These are phyloP conservation scores for Dendrobium huoshanense DNA, from an alignment of 106 monocot genomes.

Conservation along the genomic window DNA sequence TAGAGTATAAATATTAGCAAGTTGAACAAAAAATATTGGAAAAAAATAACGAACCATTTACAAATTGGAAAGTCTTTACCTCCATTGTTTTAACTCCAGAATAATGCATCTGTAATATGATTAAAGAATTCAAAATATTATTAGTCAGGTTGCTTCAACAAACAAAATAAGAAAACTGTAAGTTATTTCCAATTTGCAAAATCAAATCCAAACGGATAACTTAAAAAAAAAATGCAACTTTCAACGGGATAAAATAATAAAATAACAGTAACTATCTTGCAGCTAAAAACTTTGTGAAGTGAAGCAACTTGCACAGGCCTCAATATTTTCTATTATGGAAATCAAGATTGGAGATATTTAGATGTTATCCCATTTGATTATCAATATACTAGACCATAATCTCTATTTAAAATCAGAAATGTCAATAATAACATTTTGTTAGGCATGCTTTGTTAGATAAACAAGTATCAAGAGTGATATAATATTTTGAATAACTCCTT, in stretches of 20 bases:
- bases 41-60: neutral
- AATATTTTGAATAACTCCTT: too few relatives aligned
- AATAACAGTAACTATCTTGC: neutral
- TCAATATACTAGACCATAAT: neutral
- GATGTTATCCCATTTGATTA: neutral
- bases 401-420: neutral
- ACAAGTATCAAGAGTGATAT: too few relatives aligned
- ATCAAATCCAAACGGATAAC: neutral
- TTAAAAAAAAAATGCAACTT: neutral
- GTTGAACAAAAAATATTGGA: neutral
- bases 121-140: slow-evolving; percentile 4
- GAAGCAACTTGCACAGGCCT: neutral
- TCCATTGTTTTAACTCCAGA: slow-evolving; percentile 44
- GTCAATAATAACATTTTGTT: neutral
- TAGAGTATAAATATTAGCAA: neutral
- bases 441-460: neutral
- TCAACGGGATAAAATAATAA: neutral
- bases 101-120: slow-evolving; percentile 41
- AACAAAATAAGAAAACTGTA: neutral
- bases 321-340: neutral
- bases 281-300: neutral
- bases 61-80: slow-evolving; percentile 24
- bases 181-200: neutral
- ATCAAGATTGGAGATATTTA: neutral
- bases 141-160: slow-evolving; percentile 8